Conservation (phyloP, 2,329 filamentous ascomycete genomes). For the Cytospora paraplurivora region DNA sequence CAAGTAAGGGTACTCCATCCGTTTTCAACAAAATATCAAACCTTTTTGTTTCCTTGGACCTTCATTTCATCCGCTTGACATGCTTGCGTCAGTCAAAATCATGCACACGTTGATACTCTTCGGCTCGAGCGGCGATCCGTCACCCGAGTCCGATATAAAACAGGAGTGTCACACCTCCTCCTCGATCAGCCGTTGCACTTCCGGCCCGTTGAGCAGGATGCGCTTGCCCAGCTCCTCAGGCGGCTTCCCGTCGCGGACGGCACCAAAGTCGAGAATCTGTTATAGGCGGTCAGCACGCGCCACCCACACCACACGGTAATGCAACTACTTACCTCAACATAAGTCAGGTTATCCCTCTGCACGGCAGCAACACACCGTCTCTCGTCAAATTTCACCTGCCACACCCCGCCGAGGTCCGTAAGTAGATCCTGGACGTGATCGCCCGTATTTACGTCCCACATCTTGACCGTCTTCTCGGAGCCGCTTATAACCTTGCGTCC, state of each 20-base stretch:
- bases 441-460: conserved; percentile 95
- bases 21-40: background rate
- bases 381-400: conserved; percentile 98
- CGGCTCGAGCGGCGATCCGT: background rate
- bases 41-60: background rate
- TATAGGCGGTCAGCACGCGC: conserved; percentile 32
- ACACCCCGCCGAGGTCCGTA: conserved; percentile 93
- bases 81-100: conserved; percentile 2
- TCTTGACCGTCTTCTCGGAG: conserved; percentile 93
- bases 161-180: conserved; percentile 42
- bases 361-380: conserved; percentile 94
- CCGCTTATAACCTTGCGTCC: conserved; percentile 95
- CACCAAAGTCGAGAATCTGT: conserved; percentile 96
- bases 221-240: conserved; percentile 76
- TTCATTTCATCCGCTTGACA: conserved; percentile 5
- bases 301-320: conserved; percentile 8
- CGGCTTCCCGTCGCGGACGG: conserved; percentile 82
- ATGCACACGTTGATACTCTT: background rate
- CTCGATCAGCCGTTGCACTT: conserved; percentile 54
- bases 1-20: background rate
- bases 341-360: conserved; percentile 88
- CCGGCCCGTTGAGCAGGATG: conserved; percentile 64
- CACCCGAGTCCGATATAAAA: background rate
- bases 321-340: conserved; percentile 78
- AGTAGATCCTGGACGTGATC: conserved; percentile 91